phyloP scores from a whole-genome alignment of 2,329 filamentous ascomycete species.

The Pseudogymnoascus sp. region DNA sequence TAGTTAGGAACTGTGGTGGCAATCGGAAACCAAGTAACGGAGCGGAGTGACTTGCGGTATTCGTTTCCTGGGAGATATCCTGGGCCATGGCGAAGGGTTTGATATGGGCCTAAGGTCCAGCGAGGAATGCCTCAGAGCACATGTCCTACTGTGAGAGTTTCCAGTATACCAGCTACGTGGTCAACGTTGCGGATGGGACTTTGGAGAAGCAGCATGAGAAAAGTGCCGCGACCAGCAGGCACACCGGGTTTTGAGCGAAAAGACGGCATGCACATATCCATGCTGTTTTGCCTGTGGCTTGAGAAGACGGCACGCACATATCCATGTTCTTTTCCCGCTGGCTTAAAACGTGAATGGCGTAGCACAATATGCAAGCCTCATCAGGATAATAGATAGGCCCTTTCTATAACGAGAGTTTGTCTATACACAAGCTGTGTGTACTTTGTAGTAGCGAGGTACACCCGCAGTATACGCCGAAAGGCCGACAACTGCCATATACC shows the following conservation, averaged over 20 bases:
- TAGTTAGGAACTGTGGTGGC: neutral
- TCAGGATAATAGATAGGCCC: neutral
- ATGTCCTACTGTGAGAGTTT: neutral
- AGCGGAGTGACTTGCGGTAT: neutral
- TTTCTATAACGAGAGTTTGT: neutral
- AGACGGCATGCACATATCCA: neutral
- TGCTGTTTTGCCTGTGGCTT: neutral
- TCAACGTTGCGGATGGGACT: neutral
- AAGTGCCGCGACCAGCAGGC: neutral
- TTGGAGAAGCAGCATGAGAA: neutral
- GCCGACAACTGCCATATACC: neutral
- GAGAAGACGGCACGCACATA: neutral
- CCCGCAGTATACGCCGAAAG: neutral
- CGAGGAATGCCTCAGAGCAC: neutral
- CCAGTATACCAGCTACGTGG: neutral
- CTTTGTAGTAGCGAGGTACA: neutral
- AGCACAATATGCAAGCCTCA: neutral
- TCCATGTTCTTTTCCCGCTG: neutral
- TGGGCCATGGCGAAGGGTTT: neutral
- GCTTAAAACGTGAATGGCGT: neutral
- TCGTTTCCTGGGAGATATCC: neutral
- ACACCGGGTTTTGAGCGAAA: neutral
- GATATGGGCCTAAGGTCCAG: neutral
- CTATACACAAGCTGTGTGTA: neutral
- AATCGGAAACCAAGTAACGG: neutral